phyloP scores from a whole-genome alignment of 2,329 filamentous ascomycete genomes.

The Cercospora canescens region DNA sequence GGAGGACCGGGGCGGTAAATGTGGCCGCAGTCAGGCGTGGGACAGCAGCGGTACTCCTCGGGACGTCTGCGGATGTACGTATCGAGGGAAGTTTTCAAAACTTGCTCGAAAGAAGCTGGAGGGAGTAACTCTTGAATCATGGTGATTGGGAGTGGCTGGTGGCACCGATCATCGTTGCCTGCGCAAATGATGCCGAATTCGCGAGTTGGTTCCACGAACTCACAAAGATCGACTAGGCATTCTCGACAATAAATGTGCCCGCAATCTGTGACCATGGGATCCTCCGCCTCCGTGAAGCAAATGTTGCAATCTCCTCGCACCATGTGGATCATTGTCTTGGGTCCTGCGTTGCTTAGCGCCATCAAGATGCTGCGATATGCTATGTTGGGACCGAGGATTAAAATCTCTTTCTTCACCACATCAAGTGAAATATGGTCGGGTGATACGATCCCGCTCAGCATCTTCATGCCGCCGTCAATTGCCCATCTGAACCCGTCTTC shows the following conservation, averaged over 20 bases:
- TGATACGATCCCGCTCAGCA: not conserved
- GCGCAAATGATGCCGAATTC: not conserved
- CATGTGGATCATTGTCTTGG: not conserved
- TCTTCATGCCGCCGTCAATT: not conserved
- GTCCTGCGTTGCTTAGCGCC: not conserved
- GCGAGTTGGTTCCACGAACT: not conserved
- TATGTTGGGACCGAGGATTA: not conserved
- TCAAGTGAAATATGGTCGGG: not conserved
- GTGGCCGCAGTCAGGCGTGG: not conserved
- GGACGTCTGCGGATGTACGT: not conserved
- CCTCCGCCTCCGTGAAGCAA: not conserved
- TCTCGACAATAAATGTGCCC: constrained; percentile 1
- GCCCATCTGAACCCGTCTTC: not conserved
- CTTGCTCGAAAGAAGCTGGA: not conserved
- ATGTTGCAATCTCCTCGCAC: not conserved
- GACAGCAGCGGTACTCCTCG: constrained; percentile 1
- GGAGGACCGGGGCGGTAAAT: not conserved
- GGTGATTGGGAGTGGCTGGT: not conserved
- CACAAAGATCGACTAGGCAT: not conserved
- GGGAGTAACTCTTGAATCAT: not conserved
- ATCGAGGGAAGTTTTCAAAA: not conserved
- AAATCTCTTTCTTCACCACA: not conserved
- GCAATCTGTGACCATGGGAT: not conserved
- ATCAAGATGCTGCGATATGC: not conserved
- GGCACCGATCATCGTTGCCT: not conserved